Conservation (phyloP, 108 stramenopile genomes). For the Nannochloropsis granulata region DNA sequence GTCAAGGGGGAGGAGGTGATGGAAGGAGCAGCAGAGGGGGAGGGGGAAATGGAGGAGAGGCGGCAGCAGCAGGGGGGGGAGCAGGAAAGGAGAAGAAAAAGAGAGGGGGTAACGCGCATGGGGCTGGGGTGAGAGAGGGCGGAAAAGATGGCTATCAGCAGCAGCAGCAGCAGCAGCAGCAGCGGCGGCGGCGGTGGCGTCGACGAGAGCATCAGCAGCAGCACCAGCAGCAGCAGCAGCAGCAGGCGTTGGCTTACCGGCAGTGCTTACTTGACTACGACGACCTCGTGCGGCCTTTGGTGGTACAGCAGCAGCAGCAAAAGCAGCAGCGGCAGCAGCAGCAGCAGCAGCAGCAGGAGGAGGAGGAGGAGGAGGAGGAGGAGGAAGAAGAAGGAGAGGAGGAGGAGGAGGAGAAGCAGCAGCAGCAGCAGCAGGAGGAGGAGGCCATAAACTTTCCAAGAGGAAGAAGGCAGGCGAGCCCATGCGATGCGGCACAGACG, state of each 20-base stretch:
- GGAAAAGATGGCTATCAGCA: not conserved
- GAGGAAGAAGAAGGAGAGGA: not conserved
- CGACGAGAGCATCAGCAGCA: not conserved
- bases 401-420: not conserved
- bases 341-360: too few species aligned
- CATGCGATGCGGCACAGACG: too few species aligned
- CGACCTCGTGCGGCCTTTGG: too few species aligned
- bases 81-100: not conserved
- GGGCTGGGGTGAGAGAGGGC: not conserved
- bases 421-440: not conserved
- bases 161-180: not conserved
- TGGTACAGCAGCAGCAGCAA: too few species aligned
- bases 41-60: not conserved
- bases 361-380: not conserved
- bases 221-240: not conserved
- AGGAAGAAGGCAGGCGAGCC: too few species aligned
- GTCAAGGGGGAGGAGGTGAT: not conserved
- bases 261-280: too few species aligned
- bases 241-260: too few species aligned
- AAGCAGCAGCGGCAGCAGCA: too few species aligned
- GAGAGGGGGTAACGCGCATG: not conserved
- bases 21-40: not conserved
- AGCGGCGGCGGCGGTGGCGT: not conserved
- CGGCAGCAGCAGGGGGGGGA: too few species aligned
- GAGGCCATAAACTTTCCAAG: too few species aligned